Percentiles rank a stretch among this genome's conserved stretches.
Conservation (phyloP, 352 stramenopile genomes). For the Phytophthora kernoviae region DNA sequence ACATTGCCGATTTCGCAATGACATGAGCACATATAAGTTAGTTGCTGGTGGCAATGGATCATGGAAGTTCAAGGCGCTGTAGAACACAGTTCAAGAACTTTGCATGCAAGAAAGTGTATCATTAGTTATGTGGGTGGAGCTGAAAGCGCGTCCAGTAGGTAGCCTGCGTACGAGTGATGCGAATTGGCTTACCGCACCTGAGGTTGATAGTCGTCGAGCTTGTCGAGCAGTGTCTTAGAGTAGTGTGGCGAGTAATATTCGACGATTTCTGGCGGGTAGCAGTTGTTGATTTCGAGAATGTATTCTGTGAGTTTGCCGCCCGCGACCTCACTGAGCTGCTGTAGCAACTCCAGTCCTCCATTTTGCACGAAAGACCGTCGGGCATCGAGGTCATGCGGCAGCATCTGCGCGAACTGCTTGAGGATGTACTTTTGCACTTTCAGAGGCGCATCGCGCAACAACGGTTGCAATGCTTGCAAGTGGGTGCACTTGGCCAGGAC, state of each 20-base stretch:
- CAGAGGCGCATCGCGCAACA: slow-evolving; percentile 91
- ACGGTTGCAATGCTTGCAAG: slow-evolving; percentile 90
- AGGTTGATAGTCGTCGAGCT: slow-evolving; percentile 95
- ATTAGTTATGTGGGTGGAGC: neutral
- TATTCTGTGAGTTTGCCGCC: slow-evolving; percentile 95
- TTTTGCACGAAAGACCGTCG: slow-evolving; percentile 93
- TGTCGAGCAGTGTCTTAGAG: slow-evolving; percentile 95
- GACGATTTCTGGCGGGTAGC: slow-evolving; percentile 95
- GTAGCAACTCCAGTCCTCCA: slow-evolving; percentile 92
- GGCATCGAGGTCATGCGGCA: slow-evolving; percentile 94
- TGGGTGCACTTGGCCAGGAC: slow-evolving; percentile 96
- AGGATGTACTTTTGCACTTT: slow-evolving; percentile 98
- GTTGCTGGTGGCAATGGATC: neutral
- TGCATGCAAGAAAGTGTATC: neutral
- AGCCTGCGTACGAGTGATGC: slow-evolving; percentile 5
- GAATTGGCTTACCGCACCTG: slow-evolving; percentile 66
- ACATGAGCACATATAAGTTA: neutral
- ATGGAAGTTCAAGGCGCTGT: neutral
- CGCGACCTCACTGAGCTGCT: slow-evolving; percentile 92
- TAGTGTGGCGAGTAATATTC: slow-evolving; percentile 97
- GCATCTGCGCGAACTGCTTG: slow-evolving; percentile 94
- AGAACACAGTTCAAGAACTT: neutral
- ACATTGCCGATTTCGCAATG: neutral
- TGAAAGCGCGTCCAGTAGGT: neutral
- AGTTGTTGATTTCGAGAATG: slow-evolving; percentile 96